Percentiles rank a stretch among this genome's conserved stretches.
phyloP scores from a whole-genome alignment of 2,329 filamentous ascomycete species.

The Geosmithia flava region DNA sequence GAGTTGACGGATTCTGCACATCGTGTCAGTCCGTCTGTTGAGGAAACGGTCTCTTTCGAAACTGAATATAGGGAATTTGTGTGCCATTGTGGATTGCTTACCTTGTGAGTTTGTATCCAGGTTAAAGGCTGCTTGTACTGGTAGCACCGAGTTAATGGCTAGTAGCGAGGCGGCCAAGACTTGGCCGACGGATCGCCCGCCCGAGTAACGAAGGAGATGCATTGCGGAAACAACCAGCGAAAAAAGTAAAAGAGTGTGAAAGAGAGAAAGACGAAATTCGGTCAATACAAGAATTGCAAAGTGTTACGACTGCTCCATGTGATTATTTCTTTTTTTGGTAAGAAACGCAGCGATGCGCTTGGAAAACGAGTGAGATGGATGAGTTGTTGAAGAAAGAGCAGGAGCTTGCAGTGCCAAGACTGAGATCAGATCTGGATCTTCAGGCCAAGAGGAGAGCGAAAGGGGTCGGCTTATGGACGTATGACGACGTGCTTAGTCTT shows the following conservation, averaged over 20 bases:
- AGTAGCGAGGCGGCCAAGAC: background rate
- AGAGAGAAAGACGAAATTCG: too few relatives aligned
- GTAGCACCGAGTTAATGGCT: background rate
- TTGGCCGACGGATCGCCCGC: background rate
- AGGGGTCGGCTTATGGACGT: too few relatives aligned
- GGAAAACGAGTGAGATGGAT: too few relatives aligned
- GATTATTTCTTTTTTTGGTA: too few relatives aligned
- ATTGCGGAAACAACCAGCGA: background rate
- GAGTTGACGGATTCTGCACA: conserved; percentile 33
- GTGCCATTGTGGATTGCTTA: background rate
- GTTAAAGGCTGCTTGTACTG: background rate
- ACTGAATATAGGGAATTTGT: background rate
- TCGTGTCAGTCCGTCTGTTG: background rate
- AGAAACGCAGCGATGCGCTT: too few relatives aligned
- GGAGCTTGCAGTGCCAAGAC: too few relatives aligned
- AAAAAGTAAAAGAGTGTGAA: background rate
- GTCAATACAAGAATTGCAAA: background rate
- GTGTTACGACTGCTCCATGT: background rate
- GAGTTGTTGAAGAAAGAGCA: too few relatives aligned
- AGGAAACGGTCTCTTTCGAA: background rate
- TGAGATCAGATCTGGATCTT: too few relatives aligned
- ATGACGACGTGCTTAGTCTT: too few relatives aligned
- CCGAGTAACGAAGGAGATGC: background rate
- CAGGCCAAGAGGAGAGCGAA: too few relatives aligned
- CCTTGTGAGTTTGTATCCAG: background rate